Percentiles rank a stretch among this genome's conserved stretches.
Evolutionary conservation across 768 basidiomycete genomes (phyloP).

Genomic region (Tylopilus rubrobrunneus): DNA sequence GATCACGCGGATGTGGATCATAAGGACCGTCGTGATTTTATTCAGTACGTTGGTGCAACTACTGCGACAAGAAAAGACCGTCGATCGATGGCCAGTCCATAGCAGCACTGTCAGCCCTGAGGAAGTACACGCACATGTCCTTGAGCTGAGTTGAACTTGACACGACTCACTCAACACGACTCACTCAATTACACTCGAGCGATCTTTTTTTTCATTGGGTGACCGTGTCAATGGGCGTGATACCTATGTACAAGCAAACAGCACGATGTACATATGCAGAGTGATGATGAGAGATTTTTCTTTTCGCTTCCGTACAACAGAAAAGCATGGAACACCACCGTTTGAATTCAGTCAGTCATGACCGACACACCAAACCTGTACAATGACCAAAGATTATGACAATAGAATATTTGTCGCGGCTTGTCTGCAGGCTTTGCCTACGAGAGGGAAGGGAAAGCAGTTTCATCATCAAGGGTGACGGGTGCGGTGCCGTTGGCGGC

Average conservation of each 20-base stretch:
- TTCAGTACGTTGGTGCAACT: constrained; percentile 6
- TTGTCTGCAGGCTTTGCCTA: constrained; percentile 24
- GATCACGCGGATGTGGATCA: constrained; percentile 1
- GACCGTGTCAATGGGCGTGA: background rate
- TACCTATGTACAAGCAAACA: constrained; percentile 13
- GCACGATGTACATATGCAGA: constrained; percentile 7
- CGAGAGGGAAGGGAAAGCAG: constrained; percentile 86
- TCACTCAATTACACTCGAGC: background rate
- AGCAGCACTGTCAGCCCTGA: background rate
- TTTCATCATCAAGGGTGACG: constrained; percentile 78
- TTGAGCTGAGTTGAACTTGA: background rate
- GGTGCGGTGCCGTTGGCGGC: constrained; percentile 34
- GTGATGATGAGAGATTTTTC: background rate
- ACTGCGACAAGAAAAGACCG: constrained; percentile 1
- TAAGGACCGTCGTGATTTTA: background rate
- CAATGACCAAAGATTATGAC: constrained; percentile 3
- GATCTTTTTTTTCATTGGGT: background rate
- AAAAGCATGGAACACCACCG: constrained; percentile 5
- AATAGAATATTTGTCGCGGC: constrained; percentile 1
- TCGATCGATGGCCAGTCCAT: background rate
- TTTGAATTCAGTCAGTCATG: constrained; percentile 10
- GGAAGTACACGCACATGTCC: background rate
- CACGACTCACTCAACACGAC: background rate
- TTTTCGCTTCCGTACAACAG: constrained; percentile 16
- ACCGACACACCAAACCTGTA: constrained; percentile 12